Evolutionary conservation across 75 land plant genomes (phyloP).

Genomic region (Cupressus sempervirens): DNA sequence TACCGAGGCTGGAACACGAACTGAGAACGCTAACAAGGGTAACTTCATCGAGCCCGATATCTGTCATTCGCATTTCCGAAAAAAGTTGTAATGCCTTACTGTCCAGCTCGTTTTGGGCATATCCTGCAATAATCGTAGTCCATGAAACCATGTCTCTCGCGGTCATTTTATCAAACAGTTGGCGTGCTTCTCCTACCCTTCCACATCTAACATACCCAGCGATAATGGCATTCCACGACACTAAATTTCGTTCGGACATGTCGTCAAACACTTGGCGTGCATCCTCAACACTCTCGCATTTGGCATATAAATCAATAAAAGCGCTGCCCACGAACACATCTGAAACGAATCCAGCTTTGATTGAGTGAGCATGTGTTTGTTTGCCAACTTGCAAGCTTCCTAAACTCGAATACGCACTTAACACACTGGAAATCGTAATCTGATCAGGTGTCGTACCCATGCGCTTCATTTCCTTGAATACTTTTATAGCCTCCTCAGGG

Average conservation of each 20-base stretch:
- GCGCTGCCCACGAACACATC: constrained; percentile 43
- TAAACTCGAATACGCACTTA: constrained; percentile 38
- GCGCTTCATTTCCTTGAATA: constrained; percentile 34
- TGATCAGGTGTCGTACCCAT: constrained; percentile 39
- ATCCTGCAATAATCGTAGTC: constrained; percentile 62
- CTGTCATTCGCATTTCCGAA: constrained; percentile 32
- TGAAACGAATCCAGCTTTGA: constrained; percentile 37
- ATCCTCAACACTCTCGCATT: background rate
- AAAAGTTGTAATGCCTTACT: constrained; percentile 36
- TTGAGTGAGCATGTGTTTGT: constrained; percentile 25
- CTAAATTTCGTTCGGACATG: constrained; percentile 27
- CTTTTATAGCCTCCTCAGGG: constrained; percentile 33
- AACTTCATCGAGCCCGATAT: constrained; percentile 39
- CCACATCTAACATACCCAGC: constrained; percentile 40
- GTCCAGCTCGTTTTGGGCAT: constrained; percentile 44
- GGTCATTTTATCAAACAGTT: constrained; percentile 44
- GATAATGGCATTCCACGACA: constrained; percentile 47
- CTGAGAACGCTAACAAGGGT: constrained; percentile 48
- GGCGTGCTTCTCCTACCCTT: constrained; percentile 25
- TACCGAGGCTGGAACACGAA: constrained; percentile 29
- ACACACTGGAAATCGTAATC: constrained; percentile 32
- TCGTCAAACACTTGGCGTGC: constrained; percentile 26
- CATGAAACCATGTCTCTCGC: constrained; percentile 52
- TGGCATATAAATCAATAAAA: constrained; percentile 49
- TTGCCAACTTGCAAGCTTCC: constrained; percentile 23